Evolutionary conservation across 768 basidiomycete genomes (phyloP).

Genomic region (Phylloporus sp.): DNA sequence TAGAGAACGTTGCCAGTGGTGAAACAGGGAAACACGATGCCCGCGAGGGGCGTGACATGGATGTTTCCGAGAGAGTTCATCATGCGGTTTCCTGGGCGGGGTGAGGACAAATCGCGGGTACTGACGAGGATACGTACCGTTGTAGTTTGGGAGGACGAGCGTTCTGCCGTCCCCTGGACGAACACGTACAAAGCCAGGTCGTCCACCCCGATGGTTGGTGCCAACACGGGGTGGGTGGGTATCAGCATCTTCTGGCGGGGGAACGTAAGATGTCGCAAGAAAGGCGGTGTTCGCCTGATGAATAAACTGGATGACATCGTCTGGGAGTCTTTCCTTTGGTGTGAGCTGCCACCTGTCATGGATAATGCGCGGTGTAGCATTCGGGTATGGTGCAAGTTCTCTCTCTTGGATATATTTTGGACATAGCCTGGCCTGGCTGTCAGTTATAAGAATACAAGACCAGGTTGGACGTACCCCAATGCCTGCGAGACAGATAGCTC

Average conservation of each 20-base stretch:
- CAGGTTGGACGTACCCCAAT: slow-evolving; percentile 44
- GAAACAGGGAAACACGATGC: slow-evolving; percentile 54
- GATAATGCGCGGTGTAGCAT: background rate
- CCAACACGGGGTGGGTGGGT: background rate
- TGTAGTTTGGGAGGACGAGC: slow-evolving; percentile 57
- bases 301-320: background rate
- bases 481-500: slow-evolving; percentile 45
- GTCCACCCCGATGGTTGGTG: slow-evolving; percentile 34
- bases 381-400: background rate
- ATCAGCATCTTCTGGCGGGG: background rate
- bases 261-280: background rate
- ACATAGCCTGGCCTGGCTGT: background rate
- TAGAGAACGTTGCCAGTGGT: slow-evolving; percentile 38
- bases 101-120: background rate
- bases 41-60: slow-evolving; percentile 52
- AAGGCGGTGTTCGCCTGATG: background rate
- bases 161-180: slow-evolving; percentile 51
- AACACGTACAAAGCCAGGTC: slow-evolving; percentile 61
- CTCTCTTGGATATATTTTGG: background rate
- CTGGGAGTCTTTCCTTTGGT: background rate
- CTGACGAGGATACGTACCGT: slow-evolving; percentile 32
- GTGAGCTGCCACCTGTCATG: background rate
- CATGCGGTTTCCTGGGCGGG: slow-evolving; percentile 49
- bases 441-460: background rate
- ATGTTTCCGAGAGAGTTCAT: slow-evolving; percentile 66